Percentiles rank a stretch among this genome's conserved stretches.
Conservation (phyloP, 2,329 filamentous ascomycete species). For the Diaporthe nobilis region DNA sequence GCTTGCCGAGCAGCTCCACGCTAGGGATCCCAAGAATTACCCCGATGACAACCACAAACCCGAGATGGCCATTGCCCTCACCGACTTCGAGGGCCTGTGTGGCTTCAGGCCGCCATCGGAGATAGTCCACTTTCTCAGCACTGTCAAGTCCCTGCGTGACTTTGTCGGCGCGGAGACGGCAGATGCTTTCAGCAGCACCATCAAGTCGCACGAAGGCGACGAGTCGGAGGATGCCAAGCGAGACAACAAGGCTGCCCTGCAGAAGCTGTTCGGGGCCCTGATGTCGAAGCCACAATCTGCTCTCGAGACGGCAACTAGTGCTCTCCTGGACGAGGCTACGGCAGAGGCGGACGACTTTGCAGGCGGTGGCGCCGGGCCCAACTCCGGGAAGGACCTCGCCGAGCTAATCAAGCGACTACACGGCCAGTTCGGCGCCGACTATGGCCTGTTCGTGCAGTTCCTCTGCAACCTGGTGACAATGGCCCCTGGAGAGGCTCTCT, state of each 20-base stretch:
- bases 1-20: slow-evolving; percentile 89
- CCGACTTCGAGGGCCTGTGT: slow-evolving; percentile 94
- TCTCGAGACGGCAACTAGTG: slow-evolving; percentile 74
- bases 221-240: slow-evolving; percentile 52
- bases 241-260: slow-evolving; percentile 84
- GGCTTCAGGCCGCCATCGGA: slow-evolving; percentile 92
- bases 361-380: slow-evolving; percentile 76
- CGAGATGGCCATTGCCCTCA: slow-evolving; percentile 99
- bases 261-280: slow-evolving; percentile 80
- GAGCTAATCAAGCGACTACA: slow-evolving; percentile 84
- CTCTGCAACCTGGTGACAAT: slow-evolving; percentile 97
- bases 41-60: slow-evolving; percentile 99
- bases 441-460: slow-evolving; percentile 95
- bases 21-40: slow-evolving; percentile 89
- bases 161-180: slow-evolving; percentile 78
- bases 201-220: slow-evolving; percentile 59
- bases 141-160: slow-evolving; percentile 68
- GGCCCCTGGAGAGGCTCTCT: slow-evolving; percentile 91
- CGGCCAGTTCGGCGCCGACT: slow-evolving; percentile 87
- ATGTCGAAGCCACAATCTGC: slow-evolving; percentile 82
- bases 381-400: slow-evolving; percentile 78
- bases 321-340: slow-evolving; percentile 80
- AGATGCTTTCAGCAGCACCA: slow-evolving; percentile 67
- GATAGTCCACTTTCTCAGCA: slow-evolving; percentile 85
- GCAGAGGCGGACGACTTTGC: slow-evolving; percentile 81